Percentiles rank a stretch among this genome's conserved stretches.
These are phyloP conservation scores for Galeopsis tetrahit DNA, from an alignment of 257 asterid species.

Conservation along the genomic window DNA sequence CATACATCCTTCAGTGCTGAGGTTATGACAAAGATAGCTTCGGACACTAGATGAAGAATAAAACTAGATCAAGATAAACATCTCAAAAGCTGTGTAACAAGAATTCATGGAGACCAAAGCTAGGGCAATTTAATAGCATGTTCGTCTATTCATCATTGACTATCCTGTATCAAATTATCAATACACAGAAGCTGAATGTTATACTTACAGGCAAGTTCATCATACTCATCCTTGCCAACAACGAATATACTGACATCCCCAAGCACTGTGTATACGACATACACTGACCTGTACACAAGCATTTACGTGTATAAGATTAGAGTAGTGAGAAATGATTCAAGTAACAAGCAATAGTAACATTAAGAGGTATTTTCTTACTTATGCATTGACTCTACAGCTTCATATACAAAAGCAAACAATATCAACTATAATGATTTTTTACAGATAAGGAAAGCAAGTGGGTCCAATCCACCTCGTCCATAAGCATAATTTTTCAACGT, in stretches of 20 bases:
- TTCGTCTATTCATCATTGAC: background rate
- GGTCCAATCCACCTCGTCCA: background rate
- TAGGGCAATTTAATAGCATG: background rate
- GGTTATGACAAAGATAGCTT: constrained; percentile 85
- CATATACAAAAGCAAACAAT: background rate
- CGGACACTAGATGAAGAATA: constrained; percentile 62
- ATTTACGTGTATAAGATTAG: background rate
- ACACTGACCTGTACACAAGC: constrained; percentile 70
- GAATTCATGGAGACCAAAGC: constrained; percentile 4
- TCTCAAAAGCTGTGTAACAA: constrained; percentile 7
- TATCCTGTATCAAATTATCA: background rate
- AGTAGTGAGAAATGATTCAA: constrained; percentile 12
- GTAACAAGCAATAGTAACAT: background rate
- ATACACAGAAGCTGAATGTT: constrained; percentile 3
- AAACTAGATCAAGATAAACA: background rate
- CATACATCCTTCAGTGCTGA: constrained; percentile 93
- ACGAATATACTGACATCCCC: constrained; percentile 89
- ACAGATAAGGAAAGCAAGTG: background rate
- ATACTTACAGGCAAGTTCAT: constrained; percentile 90
- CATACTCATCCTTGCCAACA: constrained; percentile 97
- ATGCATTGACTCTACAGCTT: background rate
- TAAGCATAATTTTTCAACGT: background rate
- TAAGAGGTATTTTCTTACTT: background rate
- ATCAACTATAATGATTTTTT: background rate
- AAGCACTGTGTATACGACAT: constrained; percentile 86